Evolutionary conservation across 805 yeast species (phyloP).

Genomic region (Candida vaughaniae): DNA sequence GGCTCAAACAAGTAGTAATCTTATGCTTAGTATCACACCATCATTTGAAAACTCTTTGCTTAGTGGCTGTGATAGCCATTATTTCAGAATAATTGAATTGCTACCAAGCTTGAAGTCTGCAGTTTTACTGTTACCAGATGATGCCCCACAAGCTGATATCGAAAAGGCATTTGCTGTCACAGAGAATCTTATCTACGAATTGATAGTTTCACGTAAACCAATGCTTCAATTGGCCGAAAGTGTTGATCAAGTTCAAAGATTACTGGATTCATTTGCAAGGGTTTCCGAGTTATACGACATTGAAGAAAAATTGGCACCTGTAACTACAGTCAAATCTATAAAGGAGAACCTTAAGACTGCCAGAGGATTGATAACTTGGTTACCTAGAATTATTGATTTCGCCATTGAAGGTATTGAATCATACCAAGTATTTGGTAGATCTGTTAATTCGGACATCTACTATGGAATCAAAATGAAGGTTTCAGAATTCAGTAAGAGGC

Average conservation of each 20-base stretch:
- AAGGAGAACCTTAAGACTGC: constrained; percentile 17
- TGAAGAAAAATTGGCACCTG: constrained; percentile 11
- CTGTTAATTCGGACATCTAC: constrained; percentile 14
- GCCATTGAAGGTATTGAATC: constrained; percentile 20
- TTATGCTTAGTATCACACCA: constrained; percentile 55
- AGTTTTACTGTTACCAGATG: constrained; percentile 60
- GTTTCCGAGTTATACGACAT: constrained; percentile 13
- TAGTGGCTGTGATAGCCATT: constrained; percentile 48
- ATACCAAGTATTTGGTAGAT: constrained; percentile 10
- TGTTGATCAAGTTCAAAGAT: constrained; percentile 9
- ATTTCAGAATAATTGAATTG: constrained; percentile 71
- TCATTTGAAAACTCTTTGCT: constrained; percentile 41
- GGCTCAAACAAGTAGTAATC: constrained; percentile 60
- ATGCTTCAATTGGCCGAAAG: constrained; percentile 32
- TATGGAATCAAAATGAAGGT: constrained; percentile 17
- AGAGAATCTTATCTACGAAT: constrained; percentile 64
- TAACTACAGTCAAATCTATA: constrained; percentile 19
- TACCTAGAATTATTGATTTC: constrained; percentile 39
- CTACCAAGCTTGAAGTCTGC: constrained; percentile 75
- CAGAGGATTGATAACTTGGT: constrained; percentile 20
- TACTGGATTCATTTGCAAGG: constrained; percentile 12
- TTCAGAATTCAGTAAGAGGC: constrained; percentile 9
- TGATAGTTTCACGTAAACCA: constrained; percentile 55
- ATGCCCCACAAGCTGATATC: constrained; percentile 71
- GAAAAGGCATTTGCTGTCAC: constrained; percentile 73